Base-by-base conservation (phyloP, 2,329 filamentous ascomycete genomes). In the Fusarium sp. region DNA sequence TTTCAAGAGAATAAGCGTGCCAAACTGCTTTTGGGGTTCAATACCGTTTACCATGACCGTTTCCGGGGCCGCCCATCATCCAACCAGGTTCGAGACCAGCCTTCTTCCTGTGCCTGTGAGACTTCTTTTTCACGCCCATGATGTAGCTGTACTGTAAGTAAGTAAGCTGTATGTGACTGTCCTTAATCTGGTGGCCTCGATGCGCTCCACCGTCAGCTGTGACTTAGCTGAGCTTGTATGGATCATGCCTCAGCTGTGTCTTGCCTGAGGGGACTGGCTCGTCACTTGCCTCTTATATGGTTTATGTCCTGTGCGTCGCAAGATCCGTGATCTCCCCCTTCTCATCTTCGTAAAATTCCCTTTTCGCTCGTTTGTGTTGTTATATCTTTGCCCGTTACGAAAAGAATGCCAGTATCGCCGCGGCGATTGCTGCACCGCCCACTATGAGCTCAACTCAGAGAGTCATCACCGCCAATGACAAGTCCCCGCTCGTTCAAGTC, bases 401-500 rank as follows among this genome's bases (percentile, higher is more conserved):
- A 24, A 14, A 17, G 34, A 1, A 19, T 51, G 34, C 15, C 8
- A 20, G 45, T 39, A 2, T 23, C 36, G 32, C 39, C 20, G 59
- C 42, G 32, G 61, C 61, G 26, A 58, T 20, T 43, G 23, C 51
- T 59, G 50, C 43, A 47, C 38, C 38, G n/a, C 21, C 21, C 62
- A 54, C 19, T 5, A 74, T 74, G 72, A 64, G 30, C 49, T 61
- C 67, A 15, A 39, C 17, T 76, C 73, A 74, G 10, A 56, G 62
- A 30, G 40, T 74, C 40, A 72, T 76, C 26, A 76, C 70, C 1
- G 74, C 71, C 55, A 61, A 42, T 20, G 72, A 76, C 71, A 76
- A 76, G 65, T 69, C 73, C 15, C 74, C 74, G 8, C 70, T 76
- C 10, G 67, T 76, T 15, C 67, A 75, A 47, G 73, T 76, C 36